A percentile compares a stretch with the other conserved stretches of the same genome.
phyloP scores from a whole-genome alignment of 192 early-diverging fungal species.

The Rhizophagus clarus region DNA sequence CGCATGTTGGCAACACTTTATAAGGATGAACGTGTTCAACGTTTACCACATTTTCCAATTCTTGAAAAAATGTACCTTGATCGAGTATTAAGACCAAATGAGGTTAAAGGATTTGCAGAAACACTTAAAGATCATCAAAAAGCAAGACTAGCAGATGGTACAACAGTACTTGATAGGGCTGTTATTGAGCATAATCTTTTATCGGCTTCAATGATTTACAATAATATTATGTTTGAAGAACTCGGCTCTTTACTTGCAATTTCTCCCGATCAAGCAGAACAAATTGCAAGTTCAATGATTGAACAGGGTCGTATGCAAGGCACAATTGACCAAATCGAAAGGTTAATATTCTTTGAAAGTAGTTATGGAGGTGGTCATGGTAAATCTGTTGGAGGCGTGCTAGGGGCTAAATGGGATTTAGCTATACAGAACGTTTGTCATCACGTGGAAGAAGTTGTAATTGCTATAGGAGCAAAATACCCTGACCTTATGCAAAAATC shows the following conservation, averaged over 20 bases:
- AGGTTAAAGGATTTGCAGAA: constrained; percentile 78
- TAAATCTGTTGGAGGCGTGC: constrained; percentile 25
- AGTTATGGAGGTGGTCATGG: constrained; percentile 37
- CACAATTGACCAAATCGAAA: constrained; percentile 90
- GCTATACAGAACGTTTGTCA: constrained; percentile 60
- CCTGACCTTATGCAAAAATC: constrained; percentile 36
- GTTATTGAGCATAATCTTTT: constrained; percentile 95
- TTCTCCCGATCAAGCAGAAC: constrained; percentile 80
- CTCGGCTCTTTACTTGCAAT: constrained; percentile 79
- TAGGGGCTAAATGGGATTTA: constrained; percentile 53
- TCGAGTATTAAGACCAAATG: constrained; percentile 74
- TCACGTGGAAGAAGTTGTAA: constrained; percentile 59
- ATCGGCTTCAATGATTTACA: constrained; percentile 87
- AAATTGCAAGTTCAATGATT: constrained; percentile 87
- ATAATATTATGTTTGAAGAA: constrained; percentile 89
- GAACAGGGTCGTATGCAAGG: constrained; percentile 86
- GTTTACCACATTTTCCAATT: constrained; percentile 73
- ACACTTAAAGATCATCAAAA: constrained; percentile 79
- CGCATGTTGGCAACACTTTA: constrained; percentile 87
- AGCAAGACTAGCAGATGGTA: constrained; percentile 71
- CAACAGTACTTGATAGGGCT: constrained; percentile 85
- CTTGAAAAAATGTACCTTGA: constrained; percentile 95
- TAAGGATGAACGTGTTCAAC: constrained; percentile 87
- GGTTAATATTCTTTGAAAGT: constrained; percentile 81
- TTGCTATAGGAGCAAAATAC: constrained; percentile 51